phyloP scores from a whole-genome alignment of 306 rosid species.

The Citrullus mucosospermus region DNA sequence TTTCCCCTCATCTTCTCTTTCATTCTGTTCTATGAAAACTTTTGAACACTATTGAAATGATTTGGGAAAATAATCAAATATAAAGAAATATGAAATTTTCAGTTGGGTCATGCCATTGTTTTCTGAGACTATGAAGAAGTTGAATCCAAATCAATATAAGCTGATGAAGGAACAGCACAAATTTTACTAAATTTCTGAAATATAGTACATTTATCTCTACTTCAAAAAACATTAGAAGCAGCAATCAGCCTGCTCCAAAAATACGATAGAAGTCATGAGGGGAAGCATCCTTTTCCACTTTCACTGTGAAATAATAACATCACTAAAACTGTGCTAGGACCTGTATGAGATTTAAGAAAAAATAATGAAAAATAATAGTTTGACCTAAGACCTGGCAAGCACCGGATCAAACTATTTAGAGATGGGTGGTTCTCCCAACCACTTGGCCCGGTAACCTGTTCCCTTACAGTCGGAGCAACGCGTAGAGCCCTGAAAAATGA shows the following conservation, averaged over 20 bases:
- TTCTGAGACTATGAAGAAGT: too few species aligned
- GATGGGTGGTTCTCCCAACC: slow-evolving; percentile 82
- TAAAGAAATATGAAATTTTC: too few species aligned
- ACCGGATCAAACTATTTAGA: slow-evolving; percentile 21
- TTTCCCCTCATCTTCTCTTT: too few species aligned
- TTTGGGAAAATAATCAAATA: too few species aligned
- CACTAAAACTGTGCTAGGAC: too few species aligned
- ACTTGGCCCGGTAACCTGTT: slow-evolving; percentile 51
- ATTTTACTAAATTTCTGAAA: background rate
- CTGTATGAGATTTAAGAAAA: too few species aligned
- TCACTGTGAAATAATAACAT: background rate
- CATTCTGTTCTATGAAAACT: too few species aligned
- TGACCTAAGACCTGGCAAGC: background rate
- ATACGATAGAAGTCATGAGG: background rate
- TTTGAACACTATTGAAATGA: too few species aligned
- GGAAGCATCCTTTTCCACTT: background rate
- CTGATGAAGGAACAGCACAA: background rate
- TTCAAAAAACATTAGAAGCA: background rate
- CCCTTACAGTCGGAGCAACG: slow-evolving; percentile 48
- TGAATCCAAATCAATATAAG: background rate
- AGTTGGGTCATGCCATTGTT: too few species aligned
- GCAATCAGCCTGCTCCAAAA: background rate
- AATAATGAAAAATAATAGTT: too few species aligned
- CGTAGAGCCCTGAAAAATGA: slow-evolving; percentile 32
- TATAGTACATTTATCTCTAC: background rate